Conservation (phyloP, 2,329 filamentous ascomycete species). For the Cercospora berteroae region DNA sequence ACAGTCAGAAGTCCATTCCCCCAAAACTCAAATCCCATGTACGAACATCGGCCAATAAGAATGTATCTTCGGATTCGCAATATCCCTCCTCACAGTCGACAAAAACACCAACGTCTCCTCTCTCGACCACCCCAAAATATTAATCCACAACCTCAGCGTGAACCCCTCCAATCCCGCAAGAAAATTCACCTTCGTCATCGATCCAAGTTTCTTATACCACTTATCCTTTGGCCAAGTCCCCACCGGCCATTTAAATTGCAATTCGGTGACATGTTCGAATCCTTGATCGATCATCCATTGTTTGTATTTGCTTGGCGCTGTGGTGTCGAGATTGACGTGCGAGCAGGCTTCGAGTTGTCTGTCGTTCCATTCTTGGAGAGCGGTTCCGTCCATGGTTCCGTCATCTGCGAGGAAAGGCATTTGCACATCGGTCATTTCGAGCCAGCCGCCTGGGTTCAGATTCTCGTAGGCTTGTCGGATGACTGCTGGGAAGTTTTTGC, state of each 20-base stretch:
- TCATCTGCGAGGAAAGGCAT: conserved; percentile 44
- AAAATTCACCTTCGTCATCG: conserved; percentile 20
- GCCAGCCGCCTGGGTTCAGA: conserved; percentile 45
- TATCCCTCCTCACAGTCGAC: conserved; percentile 10
- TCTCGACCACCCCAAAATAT: conserved; percentile 2
- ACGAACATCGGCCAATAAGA: conserved; percentile 17
- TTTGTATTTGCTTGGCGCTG: conserved; percentile 14
- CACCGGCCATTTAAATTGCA: conserved; percentile 24
- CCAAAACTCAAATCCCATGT: not conserved
- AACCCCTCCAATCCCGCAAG: conserved; percentile 44
- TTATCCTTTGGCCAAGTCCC: conserved; percentile 28
- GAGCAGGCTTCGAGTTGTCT: conserved; percentile 21
- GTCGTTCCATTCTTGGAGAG: conserved; percentile 24
- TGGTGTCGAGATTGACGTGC: conserved; percentile 1
- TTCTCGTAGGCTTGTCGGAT: conserved; percentile 33
- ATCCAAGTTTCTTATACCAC: conserved; percentile 25
- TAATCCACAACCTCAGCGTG: conserved; percentile 10
- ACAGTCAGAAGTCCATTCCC: not conserved
- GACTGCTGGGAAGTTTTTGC: conserved; percentile 25
- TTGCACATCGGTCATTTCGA: conserved; percentile 46
- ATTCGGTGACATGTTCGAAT: conserved; percentile 25
- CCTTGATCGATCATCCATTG: conserved; percentile 19
- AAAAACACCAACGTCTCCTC: conserved; percentile 13
- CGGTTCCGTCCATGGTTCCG: conserved; percentile 36
- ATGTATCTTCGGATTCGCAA: conserved; percentile 10